phyloP scores from a whole-genome alignment of 371 early-diverging fungal genomes.

The Rhizopus sp. region DNA sequence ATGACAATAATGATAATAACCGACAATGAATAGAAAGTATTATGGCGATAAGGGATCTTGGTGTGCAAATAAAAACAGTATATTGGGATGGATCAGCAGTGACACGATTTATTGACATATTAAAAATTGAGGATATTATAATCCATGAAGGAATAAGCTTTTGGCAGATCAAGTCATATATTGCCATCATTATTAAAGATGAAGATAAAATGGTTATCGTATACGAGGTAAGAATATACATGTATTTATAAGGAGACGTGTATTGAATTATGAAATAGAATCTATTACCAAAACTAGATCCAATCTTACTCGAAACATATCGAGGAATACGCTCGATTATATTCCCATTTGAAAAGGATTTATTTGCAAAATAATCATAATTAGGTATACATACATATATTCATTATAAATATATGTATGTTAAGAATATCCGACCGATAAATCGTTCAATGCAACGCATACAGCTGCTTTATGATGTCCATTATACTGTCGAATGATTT shows the following conservation, averaged over 20 bases:
- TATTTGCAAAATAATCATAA: background rate
- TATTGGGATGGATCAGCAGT: conserved; percentile 58
- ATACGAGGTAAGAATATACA: conserved; percentile 56
- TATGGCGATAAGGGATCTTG: conserved; percentile 66
- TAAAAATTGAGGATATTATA: conserved; percentile 64
- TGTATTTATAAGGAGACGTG: background rate
- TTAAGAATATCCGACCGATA: conserved; percentile 53
- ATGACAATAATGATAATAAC: conserved; percentile 1
- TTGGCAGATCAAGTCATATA: conserved; percentile 73
- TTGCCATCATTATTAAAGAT: conserved; percentile 68
- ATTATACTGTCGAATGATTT: conserved; percentile 86
- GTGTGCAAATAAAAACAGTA: conserved; percentile 67
- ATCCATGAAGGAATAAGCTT: conserved; percentile 79
- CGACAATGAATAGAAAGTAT: conserved; percentile 55
- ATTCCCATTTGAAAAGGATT: conserved; percentile 25
- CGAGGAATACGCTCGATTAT: conserved; percentile 58
- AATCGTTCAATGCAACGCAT: conserved; percentile 90
- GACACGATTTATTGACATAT: conserved; percentile 64
- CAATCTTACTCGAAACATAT: conserved; percentile 56
- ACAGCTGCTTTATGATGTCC: conserved; percentile 92
- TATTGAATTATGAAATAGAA: conserved; percentile 36
- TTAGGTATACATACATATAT: conserved; percentile 5
- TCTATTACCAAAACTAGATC: conserved; percentile 53
- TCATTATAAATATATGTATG: background rate
- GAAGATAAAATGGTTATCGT: conserved; percentile 68